A percentile compares a stretch with the other conserved stretches of the same genome.
Evolutionary conservation across 257 asterid genomes (phyloP).

Genomic region (Scutellaria galericulata): DNA sequence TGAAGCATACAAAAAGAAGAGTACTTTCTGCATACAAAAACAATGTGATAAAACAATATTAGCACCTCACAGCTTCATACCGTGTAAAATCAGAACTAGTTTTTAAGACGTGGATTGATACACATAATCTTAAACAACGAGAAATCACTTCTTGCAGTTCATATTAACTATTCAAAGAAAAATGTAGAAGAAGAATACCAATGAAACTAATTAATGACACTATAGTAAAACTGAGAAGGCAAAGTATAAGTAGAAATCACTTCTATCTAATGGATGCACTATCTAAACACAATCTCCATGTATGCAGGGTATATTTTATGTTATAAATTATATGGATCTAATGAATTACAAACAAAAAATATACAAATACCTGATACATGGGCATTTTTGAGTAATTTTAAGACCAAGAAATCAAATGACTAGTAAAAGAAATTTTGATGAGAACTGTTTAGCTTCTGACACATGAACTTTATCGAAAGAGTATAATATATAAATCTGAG

Average conservation of each 20-base stretch:
- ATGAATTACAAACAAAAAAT: slow-evolving; percentile 6
- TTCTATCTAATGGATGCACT: not conserved
- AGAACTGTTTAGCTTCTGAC: not conserved
- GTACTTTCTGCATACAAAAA: not conserved
- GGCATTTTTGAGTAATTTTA: not conserved
- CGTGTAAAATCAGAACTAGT: not conserved
- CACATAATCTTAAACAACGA: not conserved
- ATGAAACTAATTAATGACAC: slow-evolving; percentile 4
- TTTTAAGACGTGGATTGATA: not conserved
- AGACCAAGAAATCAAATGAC: slow-evolving; percentile 9
- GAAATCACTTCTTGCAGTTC: not conserved
- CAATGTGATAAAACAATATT: not conserved
- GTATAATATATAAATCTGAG: not conserved
- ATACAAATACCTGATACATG: not conserved
- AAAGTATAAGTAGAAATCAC: not conserved
- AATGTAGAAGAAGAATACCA: not conserved
- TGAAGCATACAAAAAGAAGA: not conserved
- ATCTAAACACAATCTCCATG: not conserved
- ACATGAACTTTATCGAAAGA: slow-evolving; percentile 1
- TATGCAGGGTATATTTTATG: slow-evolving; percentile 2
- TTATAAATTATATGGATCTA: slow-evolving; percentile 3
- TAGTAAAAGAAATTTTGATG: slow-evolving; percentile 2
- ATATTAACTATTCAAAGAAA: not conserved
- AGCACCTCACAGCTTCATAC: slow-evolving; percentile 17
- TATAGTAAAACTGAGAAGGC: not conserved